Percentiles rank a stretch among this genome's conserved stretches.
These are phyloP conservation scores for Gliomastix tumulicola DNA, from an alignment of 2,329 filamentous ascomycete genomes.

Conservation along the genomic window DNA sequence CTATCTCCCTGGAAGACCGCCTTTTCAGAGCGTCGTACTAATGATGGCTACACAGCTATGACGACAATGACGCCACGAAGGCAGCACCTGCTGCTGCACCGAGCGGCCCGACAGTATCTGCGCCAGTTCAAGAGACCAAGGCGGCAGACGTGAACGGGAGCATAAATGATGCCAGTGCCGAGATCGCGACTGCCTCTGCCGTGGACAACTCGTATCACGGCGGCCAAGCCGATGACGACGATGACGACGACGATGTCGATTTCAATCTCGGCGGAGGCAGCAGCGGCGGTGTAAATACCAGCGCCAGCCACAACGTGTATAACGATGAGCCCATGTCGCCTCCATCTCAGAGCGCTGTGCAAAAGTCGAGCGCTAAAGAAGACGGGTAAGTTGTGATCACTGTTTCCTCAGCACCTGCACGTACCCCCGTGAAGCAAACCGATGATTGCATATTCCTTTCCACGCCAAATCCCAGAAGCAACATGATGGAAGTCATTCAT, in stretches of 20 bases:
- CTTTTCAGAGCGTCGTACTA: background rate
- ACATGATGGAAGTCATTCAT: no score
- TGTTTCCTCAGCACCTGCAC: no score
- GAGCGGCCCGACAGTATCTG: conserved; percentile 14
- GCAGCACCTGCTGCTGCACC: conserved; percentile 19
- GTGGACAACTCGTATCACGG: no score
- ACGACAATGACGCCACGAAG: conserved; percentile 51
- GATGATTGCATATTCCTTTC: no score
- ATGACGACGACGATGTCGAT: conserved; percentile 52
- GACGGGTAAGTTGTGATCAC: conserved; percentile 29
- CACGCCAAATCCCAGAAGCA: no score
- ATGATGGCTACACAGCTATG: conserved; percentile 43
- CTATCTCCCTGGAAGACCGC: background rate
- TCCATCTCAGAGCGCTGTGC: conserved; percentile 26
- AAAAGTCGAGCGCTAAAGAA: conserved; percentile 58
- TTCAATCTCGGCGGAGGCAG: conserved; percentile 46
- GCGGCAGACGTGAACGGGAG: conserved; percentile 3
- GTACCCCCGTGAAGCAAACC: no score
- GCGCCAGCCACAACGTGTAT: no score
- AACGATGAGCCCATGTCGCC: conserved; percentile 17
- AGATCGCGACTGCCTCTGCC: no score
- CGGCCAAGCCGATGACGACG: conserved; percentile 30
- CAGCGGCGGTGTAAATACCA: conserved; percentile 16
- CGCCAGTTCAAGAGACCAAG: conserved; percentile 8
- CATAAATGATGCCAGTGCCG: no score